Evolutionary conservation across 2,329 filamentous ascomycete genomes (phyloP), one percentile per base, ranked within the genome.

Genomic region (Magnaporthiopsis rhizophila): DNA sequence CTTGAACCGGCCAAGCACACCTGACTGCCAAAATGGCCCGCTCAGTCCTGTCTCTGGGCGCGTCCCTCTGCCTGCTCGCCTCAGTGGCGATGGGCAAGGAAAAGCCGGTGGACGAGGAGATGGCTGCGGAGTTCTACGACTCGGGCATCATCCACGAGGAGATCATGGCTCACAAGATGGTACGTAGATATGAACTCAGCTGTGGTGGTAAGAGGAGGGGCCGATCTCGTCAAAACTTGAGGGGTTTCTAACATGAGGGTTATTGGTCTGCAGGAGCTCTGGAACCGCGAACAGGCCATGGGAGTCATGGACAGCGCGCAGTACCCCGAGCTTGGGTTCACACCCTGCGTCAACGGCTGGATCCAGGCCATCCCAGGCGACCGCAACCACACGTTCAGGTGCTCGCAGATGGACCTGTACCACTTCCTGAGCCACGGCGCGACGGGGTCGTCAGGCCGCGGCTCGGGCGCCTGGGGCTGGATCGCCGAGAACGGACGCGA

Each of bases 401-500:
- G 58, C 36, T n/a, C n/a, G 2, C 32, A 64, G 28, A 45, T 64
- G 34, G 62, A 64, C 45, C 38, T 64, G 28, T 36, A 64, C 62
- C 34, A 64, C 28, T 64, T 64, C 62, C 15, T 50, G 58, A 34
- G 30, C 21, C 62, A 64, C n/a, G 62, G 34, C 24, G 62, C 24
- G 12, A 36, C 59, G 0, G 57, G 57, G 24, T 53, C 34, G n/a
- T 30, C 57, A 6, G 62, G 62, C 3, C 58, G 38, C 26, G 62
- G 62, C 13, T 59, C 62, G 18, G 62, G 62, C 28, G 45, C 62
- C 2, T 64, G 62, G 62, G 82, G 82, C 7, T 83, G 82, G 82
- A 82, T 80, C 0, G 79, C 81, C 21, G 76, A 79, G 58, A 53
- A 50, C n/a, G 81, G 81, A 32, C 81, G 83, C 28, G 83, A 85